Conservation (phyloP, 31 red algal species). For the Endocladia muricata region DNA sequence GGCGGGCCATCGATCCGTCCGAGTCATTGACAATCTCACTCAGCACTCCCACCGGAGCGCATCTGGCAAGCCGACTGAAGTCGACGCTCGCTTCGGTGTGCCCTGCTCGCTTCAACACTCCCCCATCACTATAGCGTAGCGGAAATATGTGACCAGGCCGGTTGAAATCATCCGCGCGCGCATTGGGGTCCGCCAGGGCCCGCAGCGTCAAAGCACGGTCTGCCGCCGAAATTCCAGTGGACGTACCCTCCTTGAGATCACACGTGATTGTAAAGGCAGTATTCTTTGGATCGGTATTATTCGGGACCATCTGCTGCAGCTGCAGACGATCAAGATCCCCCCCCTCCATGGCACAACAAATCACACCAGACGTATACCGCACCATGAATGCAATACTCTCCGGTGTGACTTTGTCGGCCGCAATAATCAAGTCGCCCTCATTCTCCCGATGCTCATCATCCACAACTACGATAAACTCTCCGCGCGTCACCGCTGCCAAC, state of each 20-base stretch:
- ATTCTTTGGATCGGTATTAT: conserved; percentile 90
- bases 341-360: conserved; percentile 85
- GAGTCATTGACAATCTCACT: conserved; percentile 93
- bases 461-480: conserved; percentile 85
- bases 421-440: conserved; percentile 97
- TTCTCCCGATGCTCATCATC: conserved; percentile 98
- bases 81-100: conserved; percentile 96
- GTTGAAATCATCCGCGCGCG: conserved; percentile 67
- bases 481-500: conserved; percentile 42
- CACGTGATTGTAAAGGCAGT: conserved; percentile 96
- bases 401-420: conserved; percentile 88
- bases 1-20: conserved; percentile 88
- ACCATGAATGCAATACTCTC: conserved; percentile 98
- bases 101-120: conserved; percentile 96
- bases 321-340: conserved; percentile 56
- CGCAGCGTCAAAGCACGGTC: conserved; percentile 82
- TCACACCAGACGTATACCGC: conserved; percentile 88
- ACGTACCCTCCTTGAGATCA: conserved; percentile 79
- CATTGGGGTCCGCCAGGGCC: conserved; percentile 64
- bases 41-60: conserved; percentile 86
- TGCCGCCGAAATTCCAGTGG: conserved; percentile 94
- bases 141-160: conserved; percentile 98
- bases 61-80: conserved; percentile 79
- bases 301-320: conserved; percentile 82
- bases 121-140: conserved; percentile 73